phyloP scores from a whole-genome alignment of 2,329 filamentous ascomycete species.

The Cryphonectria japonica region DNA sequence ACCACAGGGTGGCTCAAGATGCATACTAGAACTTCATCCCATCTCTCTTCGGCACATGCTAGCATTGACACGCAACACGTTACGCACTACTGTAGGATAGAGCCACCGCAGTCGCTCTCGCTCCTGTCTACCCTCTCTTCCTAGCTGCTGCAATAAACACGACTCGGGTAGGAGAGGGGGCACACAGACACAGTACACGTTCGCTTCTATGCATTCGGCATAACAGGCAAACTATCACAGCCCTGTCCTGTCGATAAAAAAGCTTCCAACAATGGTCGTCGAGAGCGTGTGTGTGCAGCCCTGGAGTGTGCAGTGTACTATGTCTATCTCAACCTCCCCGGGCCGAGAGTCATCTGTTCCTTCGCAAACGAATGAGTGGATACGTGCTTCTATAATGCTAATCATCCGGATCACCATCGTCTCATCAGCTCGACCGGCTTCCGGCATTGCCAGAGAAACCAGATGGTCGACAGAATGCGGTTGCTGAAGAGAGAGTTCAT shows the following conservation, averaged over 20 bases:
- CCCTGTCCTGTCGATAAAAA: neutral
- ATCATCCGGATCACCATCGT: neutral
- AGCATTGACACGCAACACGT: slow-evolving; percentile 21
- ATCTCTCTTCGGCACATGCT: slow-evolving; percentile 19
- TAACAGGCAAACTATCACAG: neutral
- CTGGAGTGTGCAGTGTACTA: too few relatives aligned
- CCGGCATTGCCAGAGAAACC: neutral
- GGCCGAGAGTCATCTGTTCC: neutral
- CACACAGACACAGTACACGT: neutral
- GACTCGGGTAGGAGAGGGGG: neutral
- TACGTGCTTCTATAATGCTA: neutral
- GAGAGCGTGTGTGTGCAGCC: neutral
- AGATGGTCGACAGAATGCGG: neutral
- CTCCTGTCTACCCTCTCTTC: neutral
- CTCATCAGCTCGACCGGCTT: neutral
- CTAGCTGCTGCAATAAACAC: neutral
- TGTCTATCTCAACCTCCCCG: neutral
- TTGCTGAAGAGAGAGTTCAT: neutral
- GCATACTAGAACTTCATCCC: slow-evolving; percentile 9
- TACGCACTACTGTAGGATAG: slow-evolving; percentile 15
- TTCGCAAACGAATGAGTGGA: neutral
- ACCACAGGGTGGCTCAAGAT: neutral
- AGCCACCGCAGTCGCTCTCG: neutral
- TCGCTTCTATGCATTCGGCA: neutral
- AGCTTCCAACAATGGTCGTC: neutral